Percentiles rank a stretch among this genome's conserved stretches.
Conservation (phyloP, 2,329 filamentous ascomycete species). For the Elsinoe ampelina region DNA sequence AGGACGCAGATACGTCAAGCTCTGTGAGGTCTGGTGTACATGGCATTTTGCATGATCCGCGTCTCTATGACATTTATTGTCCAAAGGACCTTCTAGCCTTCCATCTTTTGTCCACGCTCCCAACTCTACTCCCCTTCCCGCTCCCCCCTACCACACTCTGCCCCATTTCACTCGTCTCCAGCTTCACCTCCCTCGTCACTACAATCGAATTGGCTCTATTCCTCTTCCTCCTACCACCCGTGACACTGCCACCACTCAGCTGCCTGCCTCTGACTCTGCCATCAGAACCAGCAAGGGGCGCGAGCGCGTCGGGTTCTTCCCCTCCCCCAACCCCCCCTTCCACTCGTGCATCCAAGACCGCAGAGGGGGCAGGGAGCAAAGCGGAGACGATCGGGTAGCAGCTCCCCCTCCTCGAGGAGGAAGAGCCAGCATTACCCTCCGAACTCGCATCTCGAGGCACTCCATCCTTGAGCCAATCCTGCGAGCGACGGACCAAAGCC, state of each 20-base stretch:
- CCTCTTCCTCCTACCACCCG: not conserved
- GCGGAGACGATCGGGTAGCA: too few species aligned
- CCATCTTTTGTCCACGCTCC: not conserved
- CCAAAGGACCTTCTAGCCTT: not conserved
- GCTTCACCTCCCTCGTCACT: slow-evolving; percentile 1
- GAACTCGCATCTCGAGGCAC: too few species aligned
- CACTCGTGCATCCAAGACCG: not conserved
- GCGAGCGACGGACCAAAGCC: not conserved
- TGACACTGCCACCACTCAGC: not conserved
- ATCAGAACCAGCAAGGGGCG: not conserved
- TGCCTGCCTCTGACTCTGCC: not conserved
- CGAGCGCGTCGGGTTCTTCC: not conserved
- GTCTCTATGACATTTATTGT: too few species aligned
- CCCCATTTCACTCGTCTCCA: not conserved
- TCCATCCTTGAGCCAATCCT: not conserved
- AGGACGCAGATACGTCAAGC: too few species aligned
- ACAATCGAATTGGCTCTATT: not conserved
- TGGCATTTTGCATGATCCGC: not conserved
- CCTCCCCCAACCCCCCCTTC: not conserved
- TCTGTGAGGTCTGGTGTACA: not conserved
- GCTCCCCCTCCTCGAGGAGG: too few species aligned
- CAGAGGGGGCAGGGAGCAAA: too few species aligned
- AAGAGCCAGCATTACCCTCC: too few species aligned
- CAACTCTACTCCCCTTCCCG: not conserved
- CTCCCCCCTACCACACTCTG: not conserved